Evolutionary conservation across 1,139 yeast species (phyloP), one percentile per base, ranked within the genome.

Genomic region (Kluyveromyces sp.): DNA sequence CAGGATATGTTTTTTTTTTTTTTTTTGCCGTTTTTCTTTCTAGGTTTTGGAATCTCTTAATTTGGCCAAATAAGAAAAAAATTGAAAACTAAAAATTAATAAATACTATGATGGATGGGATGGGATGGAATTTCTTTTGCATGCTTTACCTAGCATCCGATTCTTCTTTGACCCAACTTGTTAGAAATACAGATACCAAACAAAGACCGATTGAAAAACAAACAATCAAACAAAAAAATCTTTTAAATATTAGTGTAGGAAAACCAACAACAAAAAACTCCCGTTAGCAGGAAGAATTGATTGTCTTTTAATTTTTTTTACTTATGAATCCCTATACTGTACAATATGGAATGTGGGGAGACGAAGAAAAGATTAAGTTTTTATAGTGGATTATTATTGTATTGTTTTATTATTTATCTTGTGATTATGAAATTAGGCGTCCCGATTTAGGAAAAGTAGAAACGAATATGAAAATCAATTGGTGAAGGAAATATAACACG

Each of bases 361-460:
- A 35, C 34, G 43, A 41, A 31, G 21, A 40, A 35, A 41, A n/a
- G 43, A 41, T 41, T 38, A 41, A 26, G 43, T 41, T 41, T 41
- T 41, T 41, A 35, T 41, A 41, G 43, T 41, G 43, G 43, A 41
- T 41, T 41, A 41, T 41, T 41, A 41, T 41, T 41, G 43, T 41
- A 41, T 41, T 41, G 38, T 41, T 41, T 41, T 41, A 41, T 41
- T 41, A 41, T 41, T 41, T 41, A 41, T 32, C 39, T 41, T 34
- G 43, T 34, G 43, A 41, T 26, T 28, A 6, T 10, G 25, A 8
- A n/a, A 7, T 4, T n/a, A 33, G 34, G 34, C 15, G 1, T 33
- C 15, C 34, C 15, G 15, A 5, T 4, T 4, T 33, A 33, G 15
- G 34, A 21, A 21, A 33, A 33, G 34, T 7, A 33, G 34, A 10